These are phyloP conservation scores for Cupressus sempervirens DNA, from an alignment of 75 land plant species.

Conservation along the genomic window DNA sequence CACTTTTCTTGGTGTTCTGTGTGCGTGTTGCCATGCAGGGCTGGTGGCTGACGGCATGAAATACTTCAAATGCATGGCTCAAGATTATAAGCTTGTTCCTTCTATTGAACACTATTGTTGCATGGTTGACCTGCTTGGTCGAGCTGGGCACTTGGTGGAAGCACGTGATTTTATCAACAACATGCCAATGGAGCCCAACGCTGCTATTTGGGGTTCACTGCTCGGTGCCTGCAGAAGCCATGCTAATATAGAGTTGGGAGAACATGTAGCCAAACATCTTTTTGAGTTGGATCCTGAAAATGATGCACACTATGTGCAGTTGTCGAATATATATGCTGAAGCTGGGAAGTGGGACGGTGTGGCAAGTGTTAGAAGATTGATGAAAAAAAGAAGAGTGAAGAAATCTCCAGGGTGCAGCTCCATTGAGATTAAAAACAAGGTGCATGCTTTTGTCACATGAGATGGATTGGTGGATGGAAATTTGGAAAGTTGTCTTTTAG, in stretches of 20 bases:
- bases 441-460: slow-evolving; percentile 21
- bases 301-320: slow-evolving; percentile 12
- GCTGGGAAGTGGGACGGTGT: slow-evolving; percentile 15
- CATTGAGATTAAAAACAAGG: slow-evolving; percentile 18
- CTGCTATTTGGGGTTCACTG: slow-evolving; percentile 20
- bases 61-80: slow-evolving; percentile 14
- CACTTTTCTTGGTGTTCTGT: slow-evolving; percentile 19
- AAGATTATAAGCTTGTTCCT: slow-evolving; percentile 13
- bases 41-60: slow-evolving; percentile 17
- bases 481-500: background rate
- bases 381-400: slow-evolving; percentile 15
- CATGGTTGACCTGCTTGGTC: slow-evolving; percentile 23
- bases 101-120: slow-evolving; percentile 18
- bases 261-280: slow-evolving; percentile 14
- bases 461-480: slow-evolving; percentile 11
- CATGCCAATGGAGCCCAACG: slow-evolving; percentile 17
- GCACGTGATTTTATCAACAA: slow-evolving; percentile 9
- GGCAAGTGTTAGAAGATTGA: slow-evolving; percentile 4
- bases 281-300: slow-evolving; percentile 15
- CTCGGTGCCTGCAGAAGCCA: slow-evolving; percentile 23
- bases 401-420: slow-evolving; percentile 19
- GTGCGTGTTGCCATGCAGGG: slow-evolving; percentile 28
- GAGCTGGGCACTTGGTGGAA: slow-evolving; percentile 15
- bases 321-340: slow-evolving; percentile 21
- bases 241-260: slow-evolving; percentile 14